Evolutionary conservation across 169 alveolate species (phyloP), one percentile per base, ranked within the genome.

Genomic region (Babesia ovis): DNA sequence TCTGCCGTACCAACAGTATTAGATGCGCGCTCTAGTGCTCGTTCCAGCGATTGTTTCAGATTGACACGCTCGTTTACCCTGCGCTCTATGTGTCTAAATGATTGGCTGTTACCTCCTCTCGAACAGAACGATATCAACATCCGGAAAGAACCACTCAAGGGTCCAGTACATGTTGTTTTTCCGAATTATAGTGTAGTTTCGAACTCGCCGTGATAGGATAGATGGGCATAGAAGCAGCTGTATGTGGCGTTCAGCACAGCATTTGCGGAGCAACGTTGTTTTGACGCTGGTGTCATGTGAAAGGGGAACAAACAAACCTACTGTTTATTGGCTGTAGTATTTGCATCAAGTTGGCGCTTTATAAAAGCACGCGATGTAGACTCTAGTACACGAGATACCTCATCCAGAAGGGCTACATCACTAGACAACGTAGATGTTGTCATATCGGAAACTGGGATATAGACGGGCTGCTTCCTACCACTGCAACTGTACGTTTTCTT

Each of bases 341-440:
- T 32, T 1, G 64, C 73, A 5, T 29, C 67, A 25, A 77, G 29
- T 22, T 41, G 76, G 31, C 75, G 77, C 56, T 68, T 34, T 12
- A 80, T 32, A 46, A 58, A 70, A 20, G 83, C 69, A 8, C 88
- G 68, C 8, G 88, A 51, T 8, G 88, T 70, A 18, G 88, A 80
- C 23, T 80, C 88, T 16, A 70, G 23, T 4, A 34, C 70, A 4
- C 68, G 55, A 5, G 88, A 39, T 14, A 61, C 58, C 32, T 37
- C 51, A 31, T 80, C 88, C 8, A 80, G 56, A 0, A 80, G 45
- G 8, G 68, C 45, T 12, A 55, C 35, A 54, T 80, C 88, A 16
- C 48, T 42, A n/a, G 62, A 6, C 1, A 80, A 35, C 1, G 81
- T 68, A 16, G 70, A 62, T 16, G 22, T 55, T 16, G 64, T 57